These are phyloP conservation scores for Vigna angularis DNA, from an alignment of 306 rosid genomes.

Conservation along the genomic window DNA sequence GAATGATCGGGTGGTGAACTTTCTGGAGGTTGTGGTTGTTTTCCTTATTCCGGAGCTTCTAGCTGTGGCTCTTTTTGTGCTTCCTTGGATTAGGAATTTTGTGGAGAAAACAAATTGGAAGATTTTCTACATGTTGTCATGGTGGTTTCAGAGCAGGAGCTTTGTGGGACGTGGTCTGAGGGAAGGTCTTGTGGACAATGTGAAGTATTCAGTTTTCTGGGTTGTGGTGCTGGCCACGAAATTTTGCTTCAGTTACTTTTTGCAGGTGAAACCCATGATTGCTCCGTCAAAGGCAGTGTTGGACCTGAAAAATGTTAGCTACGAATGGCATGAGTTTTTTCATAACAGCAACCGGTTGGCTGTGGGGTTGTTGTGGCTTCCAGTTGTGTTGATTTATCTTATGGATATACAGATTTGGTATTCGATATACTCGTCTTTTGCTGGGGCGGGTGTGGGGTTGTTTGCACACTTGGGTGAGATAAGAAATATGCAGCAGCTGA, in stretches of 20 bases:
- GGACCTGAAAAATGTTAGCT: conserved; percentile 49
- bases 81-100: conserved; percentile 92
- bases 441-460: conserved; percentile 85
- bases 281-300: conserved; percentile 69
- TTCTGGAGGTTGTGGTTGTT: conserved; percentile 65
- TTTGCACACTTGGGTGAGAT: conserved; percentile 95
- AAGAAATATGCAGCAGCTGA: conserved; percentile 84
- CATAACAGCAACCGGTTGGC: conserved; percentile 67
- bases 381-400: conserved; percentile 84
- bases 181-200: conserved; percentile 86
- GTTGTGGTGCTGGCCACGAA: conserved; percentile 79
- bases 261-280: conserved; percentile 93
- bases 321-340: conserved; percentile 74
- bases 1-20: conserved; percentile 59
- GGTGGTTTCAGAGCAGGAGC: conserved; percentile 95
- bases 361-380: conserved; percentile 82
- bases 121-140: conserved; percentile 75
- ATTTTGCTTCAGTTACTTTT: conserved; percentile 83
- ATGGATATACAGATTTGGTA: conserved; percentile 98
- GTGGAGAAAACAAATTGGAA: conserved; percentile 89
- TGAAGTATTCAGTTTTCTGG: conserved; percentile 86
- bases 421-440: conserved; percentile 87
- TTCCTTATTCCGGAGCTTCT: conserved; percentile 84
- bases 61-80: conserved; percentile 68
- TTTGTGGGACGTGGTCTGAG: conserved; percentile 98